Percentiles rank a stretch among this genome's conserved stretches.
phyloP scores from a whole-genome alignment of 1,284 basidiomycete species.

The Tausonia pullulans region DNA sequence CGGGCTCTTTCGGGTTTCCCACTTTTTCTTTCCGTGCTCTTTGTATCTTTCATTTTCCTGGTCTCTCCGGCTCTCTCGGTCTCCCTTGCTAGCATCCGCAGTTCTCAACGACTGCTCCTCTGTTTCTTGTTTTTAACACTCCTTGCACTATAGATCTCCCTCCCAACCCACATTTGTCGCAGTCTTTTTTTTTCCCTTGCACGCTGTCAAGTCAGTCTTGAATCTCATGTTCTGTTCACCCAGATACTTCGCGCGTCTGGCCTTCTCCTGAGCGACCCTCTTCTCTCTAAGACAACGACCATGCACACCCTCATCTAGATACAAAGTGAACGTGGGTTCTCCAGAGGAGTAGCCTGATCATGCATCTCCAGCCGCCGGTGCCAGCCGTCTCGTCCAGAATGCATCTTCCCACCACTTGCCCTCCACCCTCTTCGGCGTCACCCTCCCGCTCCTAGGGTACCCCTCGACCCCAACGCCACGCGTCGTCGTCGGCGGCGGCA shows the following conservation, averaged over 20 bases:
- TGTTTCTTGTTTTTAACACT: not conserved
- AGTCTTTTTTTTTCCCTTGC: not conserved
- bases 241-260: not conserved
- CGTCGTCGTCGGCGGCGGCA: not conserved
- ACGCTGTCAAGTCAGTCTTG: not conserved
- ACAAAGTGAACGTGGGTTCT: too few relatives aligned
- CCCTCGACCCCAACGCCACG: not conserved
- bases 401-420: not conserved
- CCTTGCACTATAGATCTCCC: not conserved
- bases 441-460: not conserved
- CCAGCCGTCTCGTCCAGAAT: too few relatives aligned
- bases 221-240: constrained; percentile 3
- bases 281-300: not conserved
- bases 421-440: not conserved
- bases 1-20: not conserved
- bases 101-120: not conserved
- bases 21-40: not conserved
- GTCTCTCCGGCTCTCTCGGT: not conserved
- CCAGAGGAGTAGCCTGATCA: too few relatives aligned
- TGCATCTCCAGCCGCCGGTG: too few relatives aligned
- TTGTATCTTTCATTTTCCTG: not conserved
- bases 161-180: not conserved
- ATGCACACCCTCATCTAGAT: too few relatives aligned
- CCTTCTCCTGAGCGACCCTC: not conserved
- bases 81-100: not conserved